These are phyloP conservation scores for Cavenderia fasciculata DNA, from an alignment of 78 protist species.

Conservation along the genomic window DNA sequence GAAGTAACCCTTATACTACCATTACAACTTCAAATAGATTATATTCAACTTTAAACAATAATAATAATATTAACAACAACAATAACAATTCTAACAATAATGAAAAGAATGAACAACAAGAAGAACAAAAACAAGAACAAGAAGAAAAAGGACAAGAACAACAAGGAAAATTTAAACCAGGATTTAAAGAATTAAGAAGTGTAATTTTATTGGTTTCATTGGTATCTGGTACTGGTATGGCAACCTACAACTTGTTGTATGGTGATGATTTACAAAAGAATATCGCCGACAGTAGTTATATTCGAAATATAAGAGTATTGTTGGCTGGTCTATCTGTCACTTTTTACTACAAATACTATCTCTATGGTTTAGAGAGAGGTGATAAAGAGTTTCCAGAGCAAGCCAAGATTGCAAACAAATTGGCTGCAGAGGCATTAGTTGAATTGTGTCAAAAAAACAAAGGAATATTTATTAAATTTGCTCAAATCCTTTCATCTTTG, in stretches of 20 bases:
- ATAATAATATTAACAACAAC: background rate
- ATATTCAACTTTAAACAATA: background rate
- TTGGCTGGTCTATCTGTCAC: slow-evolving; percentile 13
- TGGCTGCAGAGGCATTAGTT: slow-evolving; percentile 41
- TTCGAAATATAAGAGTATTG: slow-evolving; percentile 27
- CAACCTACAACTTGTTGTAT: background rate
- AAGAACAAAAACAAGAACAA: background rate
- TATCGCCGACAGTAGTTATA: background rate
- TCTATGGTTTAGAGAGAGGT: slow-evolving; percentile 49
- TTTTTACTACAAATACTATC: slow-evolving; percentile 45
- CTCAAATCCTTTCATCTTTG: slow-evolving; percentile 48
- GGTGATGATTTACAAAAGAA: background rate
- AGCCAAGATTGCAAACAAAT: slow-evolving; percentile 18
- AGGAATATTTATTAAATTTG: slow-evolving; percentile 63
- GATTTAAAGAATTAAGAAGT: background rate
- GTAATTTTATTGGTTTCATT: background rate
- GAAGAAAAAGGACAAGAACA: background rate
- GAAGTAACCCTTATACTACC: background rate
- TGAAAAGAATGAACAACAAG: background rate
- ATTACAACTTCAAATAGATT: background rate
- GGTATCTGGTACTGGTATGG: background rate
- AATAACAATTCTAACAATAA: background rate
- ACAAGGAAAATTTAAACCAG: background rate
- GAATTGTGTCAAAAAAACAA: slow-evolving; percentile 38
- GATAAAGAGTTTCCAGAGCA: slow-evolving; percentile 34